Evolutionary conservation across 805 yeast species (phyloP), one percentile per base, ranked within the genome.

Genomic region (Gaillardinia entomophila): DNA sequence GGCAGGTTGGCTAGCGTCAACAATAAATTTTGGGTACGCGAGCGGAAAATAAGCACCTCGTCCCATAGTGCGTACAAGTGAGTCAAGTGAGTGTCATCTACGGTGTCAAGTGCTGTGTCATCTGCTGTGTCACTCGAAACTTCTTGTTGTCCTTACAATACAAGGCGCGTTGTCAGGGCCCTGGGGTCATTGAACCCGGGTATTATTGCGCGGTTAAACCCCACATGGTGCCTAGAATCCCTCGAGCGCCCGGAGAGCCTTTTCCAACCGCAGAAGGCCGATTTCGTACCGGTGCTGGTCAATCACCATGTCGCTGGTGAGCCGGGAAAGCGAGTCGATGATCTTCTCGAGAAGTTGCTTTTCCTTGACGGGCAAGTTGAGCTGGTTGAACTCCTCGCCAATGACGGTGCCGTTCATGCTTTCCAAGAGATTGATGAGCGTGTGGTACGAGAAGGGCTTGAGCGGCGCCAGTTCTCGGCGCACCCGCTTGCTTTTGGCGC

Each of bases 251-350:
- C 82, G 66, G 36, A 88, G 72, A 0, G 96, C 97, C 45, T 79
- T 79, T 44, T 82, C 83, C 45, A 90, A 63, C 42, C 97, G 67
- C 40, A 75, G 69, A 27, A 86, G 71, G 10, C 97, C 95, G 39
- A 86, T 87, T 12, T 78, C 79, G 36, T 82, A 80, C 48, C 92
- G 75, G 18, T 75, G 76, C 18, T 86, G 86, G 54, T 90, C 96
- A 35, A 85, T 53, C 33, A 88, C 82, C 85, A 92, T 87, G 50
- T 88, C 96, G 33, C 89, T 86, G 3, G 95, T 87, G 37, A 92
- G 70, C 46, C 92, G 71, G 25, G 92, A 80, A 29, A 90, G 65
- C 2, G 94, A 79, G 48, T 88, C 95, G 3, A 90, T 83, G 30
- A 90, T 77, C 55, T 86, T 79, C 49, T 90, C 97, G 27, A 90